These are phyloP conservation scores for Xylariaceae sp. DNA, from an alignment of 2,329 filamentous ascomycete species.

Conservation along the genomic window DNA sequence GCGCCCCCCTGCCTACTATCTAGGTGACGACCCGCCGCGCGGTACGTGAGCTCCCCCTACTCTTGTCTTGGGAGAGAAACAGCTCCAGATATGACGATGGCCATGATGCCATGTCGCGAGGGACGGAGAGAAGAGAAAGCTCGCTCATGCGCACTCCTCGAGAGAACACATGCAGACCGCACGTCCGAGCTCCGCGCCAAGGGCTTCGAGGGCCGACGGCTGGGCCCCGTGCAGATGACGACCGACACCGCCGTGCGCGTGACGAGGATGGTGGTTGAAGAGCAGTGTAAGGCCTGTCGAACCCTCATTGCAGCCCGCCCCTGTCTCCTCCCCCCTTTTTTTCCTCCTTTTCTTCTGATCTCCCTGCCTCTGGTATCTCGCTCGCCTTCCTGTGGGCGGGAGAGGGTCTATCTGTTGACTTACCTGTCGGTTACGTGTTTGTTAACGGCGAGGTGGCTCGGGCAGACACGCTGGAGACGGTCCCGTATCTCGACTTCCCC, in stretches of 20 bases:
- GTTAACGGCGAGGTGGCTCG: neutral
- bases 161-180: constrained; percentile 70
- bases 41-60: constrained; percentile 45
- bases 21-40: constrained; percentile 88
- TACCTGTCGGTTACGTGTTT: no score
- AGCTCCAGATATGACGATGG: no score
- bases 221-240: constrained; percentile 95
- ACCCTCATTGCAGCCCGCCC: neutral
- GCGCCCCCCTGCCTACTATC: no score
- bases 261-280: constrained; percentile 79
- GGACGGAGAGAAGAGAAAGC: no score
- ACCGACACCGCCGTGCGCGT: constrained; percentile 95
- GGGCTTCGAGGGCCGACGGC: constrained; percentile 76
- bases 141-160: no score
- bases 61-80: no score
- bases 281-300: constrained; percentile 53
- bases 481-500: constrained; percentile 79
- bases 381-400: neutral
- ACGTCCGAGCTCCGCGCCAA: constrained; percentile 94
- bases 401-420: constrained; percentile 38
- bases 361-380: neutral
- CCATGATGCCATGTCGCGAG: no score
- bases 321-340: neutral
- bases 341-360: neutral
- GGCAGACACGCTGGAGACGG: constrained; percentile 55